Evolutionary conservation across 2,329 filamentous ascomycete species (phyloP).

Genomic region (Microcyclosporella mali): DNA sequence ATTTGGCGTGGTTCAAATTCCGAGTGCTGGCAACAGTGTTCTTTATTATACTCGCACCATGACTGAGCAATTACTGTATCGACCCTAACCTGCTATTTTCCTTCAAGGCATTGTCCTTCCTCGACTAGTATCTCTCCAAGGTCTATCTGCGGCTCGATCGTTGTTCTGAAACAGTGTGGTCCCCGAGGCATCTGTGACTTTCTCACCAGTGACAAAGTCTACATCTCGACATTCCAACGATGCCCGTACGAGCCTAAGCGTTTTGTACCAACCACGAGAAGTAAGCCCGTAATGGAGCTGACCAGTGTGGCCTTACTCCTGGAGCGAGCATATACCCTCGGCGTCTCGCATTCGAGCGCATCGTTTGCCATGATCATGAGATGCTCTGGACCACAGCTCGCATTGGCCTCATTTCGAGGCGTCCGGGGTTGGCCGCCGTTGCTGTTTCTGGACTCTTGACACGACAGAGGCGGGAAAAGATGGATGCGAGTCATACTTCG

Average conservation of each 20-base stretch:
- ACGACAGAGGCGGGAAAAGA: too few relatives aligned
- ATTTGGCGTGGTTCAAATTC: too few relatives aligned
- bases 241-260: neutral
- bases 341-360: conserved; percentile 3
- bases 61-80: too few relatives aligned
- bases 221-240: conserved; percentile 2
- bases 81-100: too few relatives aligned
- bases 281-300: neutral
- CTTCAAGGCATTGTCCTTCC: too few relatives aligned
- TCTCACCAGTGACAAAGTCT: neutral
- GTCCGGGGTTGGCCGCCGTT: conserved; percentile 2
- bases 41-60: too few relatives aligned
- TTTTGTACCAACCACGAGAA: neutral
- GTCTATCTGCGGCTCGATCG: too few relatives aligned
- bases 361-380: conserved; percentile 4
- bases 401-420: conserved; percentile 2
- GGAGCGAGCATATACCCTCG: conserved; percentile 1
- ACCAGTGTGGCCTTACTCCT: conserved; percentile 2
- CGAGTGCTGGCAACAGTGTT: too few relatives aligned
- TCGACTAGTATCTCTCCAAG: too few relatives aligned
- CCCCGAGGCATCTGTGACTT: neutral
- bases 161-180: too few relatives aligned
- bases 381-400: neutral
- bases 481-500: too few relatives aligned
- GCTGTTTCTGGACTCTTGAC: neutral